phyloP scores from a whole-genome alignment of 768 basidiomycete genomes.

The Scleroderma bovista region DNA sequence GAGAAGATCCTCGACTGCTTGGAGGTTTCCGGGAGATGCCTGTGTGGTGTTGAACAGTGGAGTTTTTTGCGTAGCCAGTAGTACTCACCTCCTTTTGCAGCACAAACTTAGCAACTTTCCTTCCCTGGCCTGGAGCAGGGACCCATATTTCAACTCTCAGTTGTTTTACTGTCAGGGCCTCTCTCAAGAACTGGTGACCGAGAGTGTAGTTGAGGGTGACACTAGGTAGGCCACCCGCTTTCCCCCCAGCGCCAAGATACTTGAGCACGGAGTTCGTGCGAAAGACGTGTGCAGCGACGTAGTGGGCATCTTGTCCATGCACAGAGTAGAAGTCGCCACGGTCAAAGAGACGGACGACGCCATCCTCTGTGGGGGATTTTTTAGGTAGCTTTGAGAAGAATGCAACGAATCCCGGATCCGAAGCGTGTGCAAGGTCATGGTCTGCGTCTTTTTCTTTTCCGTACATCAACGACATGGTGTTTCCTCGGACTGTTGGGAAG shows the following conservation, averaged over 20 bases:
- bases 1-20: constrained; percentile 75
- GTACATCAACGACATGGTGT: constrained; percentile 54
- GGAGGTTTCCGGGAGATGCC: constrained; percentile 75
- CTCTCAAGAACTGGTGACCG: constrained; percentile 78
- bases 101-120: constrained; percentile 69
- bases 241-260: constrained; percentile 69
- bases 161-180: constrained; percentile 86
- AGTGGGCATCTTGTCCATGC: constrained; percentile 85
- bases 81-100: constrained; percentile 70
- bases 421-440: constrained; percentile 47
- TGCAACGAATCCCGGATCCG: constrained; percentile 75
- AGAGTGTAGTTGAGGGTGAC: constrained; percentile 73
- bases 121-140: constrained; percentile 66
- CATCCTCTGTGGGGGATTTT: constrained; percentile 65
- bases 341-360: constrained; percentile 84
- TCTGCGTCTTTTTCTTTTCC: constrained; percentile 56
- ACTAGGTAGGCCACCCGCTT: constrained; percentile 58
- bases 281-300: constrained; percentile 76
- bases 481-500: too few relatives aligned
- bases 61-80: background rate
- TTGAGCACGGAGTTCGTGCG: constrained; percentile 91
- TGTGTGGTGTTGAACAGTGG: constrained; percentile 24
- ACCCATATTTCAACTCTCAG: constrained; percentile 90
- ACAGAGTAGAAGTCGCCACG: constrained; percentile 82
- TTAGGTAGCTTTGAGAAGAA: constrained; percentile 59